Evolutionary conservation across 352 stramenopile genomes (phyloP), one percentile per base, ranked within the genome.

Genomic region (Globisporangium perplexum): DNA sequence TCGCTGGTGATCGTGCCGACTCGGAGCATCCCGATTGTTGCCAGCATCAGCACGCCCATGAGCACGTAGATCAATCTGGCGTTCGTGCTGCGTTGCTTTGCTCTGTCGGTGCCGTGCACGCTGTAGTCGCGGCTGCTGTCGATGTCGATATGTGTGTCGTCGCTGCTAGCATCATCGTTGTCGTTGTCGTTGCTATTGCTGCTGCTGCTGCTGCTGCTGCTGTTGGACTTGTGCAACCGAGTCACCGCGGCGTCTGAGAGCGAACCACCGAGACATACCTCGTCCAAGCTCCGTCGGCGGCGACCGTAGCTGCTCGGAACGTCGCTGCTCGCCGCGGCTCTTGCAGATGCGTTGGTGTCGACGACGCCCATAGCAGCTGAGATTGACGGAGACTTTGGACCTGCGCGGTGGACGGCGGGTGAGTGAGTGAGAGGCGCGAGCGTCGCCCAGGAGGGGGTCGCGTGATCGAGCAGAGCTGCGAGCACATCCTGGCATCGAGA

Each of bases 1-100:
- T 35, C 24, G 50, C 26, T 56, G 38, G 49, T 31, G 39, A 49
- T 22, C 38, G 18, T 26, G n/a, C 50, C 30, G 38, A 41, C 30
- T 18, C 39, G 26, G n/a, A 56, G 15, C 26, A 56, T 49, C 17
- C 28, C 18, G n/a, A 56, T 23, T 26, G 50, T 28, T 7, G 50
- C 31, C 8, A 17, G n/a, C 10, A 41, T 33, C 38, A 56, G 26
- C n/a, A 49, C 39, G 4, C 50, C n/a, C 4, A 56, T 24, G 7
- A 56, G 50, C 39, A 56, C 20, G 20, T 56, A 56, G 10, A 28
- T 20, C 18, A 56, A 38, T n/a, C 47, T 38, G 0, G 24, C 24
- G 20, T 38, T 38, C 7, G 50, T 38, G 4, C 24, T 18, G 26
- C 20, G 38, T 33, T 31, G 24, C 26, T 7, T 39, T 15, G 1